A percentile compares a stretch with the other conserved stretches of the same genome.
Evolutionary conservation across 768 basidiomycete genomes (phyloP).

Genomic region (Candolleomyces eurysporus): DNA sequence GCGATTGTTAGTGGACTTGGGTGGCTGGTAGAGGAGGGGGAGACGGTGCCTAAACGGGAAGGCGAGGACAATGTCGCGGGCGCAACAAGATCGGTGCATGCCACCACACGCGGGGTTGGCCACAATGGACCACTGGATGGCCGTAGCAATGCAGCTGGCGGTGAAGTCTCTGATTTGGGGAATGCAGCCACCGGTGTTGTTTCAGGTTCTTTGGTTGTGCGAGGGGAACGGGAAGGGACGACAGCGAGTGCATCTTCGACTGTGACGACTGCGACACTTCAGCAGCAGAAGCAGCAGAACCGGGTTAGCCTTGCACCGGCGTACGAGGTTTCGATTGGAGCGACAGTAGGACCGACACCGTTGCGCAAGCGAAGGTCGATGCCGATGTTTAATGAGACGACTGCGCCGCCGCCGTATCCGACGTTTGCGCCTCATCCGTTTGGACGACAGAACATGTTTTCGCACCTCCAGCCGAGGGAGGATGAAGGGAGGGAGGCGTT

Average conservation of each 20-base stretch:
- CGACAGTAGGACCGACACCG: constrained; percentile 27
- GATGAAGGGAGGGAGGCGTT: constrained; percentile 84
- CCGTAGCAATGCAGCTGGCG: neutral
- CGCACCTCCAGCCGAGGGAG: constrained; percentile 44
- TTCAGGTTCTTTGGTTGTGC: neutral
- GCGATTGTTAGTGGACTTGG: neutral
- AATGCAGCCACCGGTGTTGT: neutral
- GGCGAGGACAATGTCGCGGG: constrained; percentile 7
- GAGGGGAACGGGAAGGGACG: constrained; percentile 2
- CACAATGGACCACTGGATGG: neutral
- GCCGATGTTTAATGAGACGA: constrained; percentile 59
- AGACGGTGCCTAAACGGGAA: constrained; percentile 2
- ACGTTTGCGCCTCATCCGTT: constrained; percentile 22
- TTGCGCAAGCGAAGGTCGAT: constrained; percentile 66
- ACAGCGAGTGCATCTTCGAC: neutral
- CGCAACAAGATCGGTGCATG: neutral
- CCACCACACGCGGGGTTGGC: too few relatives aligned
- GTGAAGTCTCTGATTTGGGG: neutral
- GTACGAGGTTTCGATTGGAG: constrained; percentile 23
- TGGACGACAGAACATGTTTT: neutral
- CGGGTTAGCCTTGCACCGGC: constrained; percentile 30
- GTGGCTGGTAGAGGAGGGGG: constrained; percentile 2
- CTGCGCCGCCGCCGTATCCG: constrained; percentile 71
- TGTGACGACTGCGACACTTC: neutral
- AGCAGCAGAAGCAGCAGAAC: constrained; percentile 17